Percentiles rank a stretch among this genome's conserved stretches.
phyloP scores from a whole-genome alignment of 2,329 filamentous ascomycete species.

The Cladosporium colombiae region DNA sequence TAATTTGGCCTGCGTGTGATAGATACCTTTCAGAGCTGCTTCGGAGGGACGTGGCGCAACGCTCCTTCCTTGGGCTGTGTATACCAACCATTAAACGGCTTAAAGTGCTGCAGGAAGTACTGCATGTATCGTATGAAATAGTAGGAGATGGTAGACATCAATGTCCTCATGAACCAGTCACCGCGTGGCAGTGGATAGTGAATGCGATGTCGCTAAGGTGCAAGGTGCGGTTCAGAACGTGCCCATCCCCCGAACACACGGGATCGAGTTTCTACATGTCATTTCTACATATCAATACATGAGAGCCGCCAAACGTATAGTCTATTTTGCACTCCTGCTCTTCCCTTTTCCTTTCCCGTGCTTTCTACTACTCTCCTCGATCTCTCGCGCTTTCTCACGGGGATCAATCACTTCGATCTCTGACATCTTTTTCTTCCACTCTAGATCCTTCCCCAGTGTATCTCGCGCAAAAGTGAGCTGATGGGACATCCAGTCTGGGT shows the following conservation, averaged over 20 bases:
- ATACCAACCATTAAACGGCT: not conserved
- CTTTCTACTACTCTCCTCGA: conserved; percentile 31
- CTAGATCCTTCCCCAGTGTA: conserved; percentile 84
- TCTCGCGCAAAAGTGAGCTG: conserved; percentile 84
- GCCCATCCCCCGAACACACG: too few species aligned
- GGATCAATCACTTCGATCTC: conserved; percentile 85
- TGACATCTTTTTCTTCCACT: conserved; percentile 86
- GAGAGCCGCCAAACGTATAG: not conserved
- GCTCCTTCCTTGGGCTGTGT: not conserved
- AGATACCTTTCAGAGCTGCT: not conserved
- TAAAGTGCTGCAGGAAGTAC: too few species aligned
- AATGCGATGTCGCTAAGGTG: too few species aligned
- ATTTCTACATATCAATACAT: not conserved
- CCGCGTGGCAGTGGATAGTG: too few species aligned
- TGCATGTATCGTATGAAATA: too few species aligned
- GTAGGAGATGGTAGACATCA: too few species aligned
- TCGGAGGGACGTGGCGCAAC: not conserved
- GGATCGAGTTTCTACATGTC: not conserved
- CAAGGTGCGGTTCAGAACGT: too few species aligned
- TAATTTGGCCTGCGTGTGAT: too few species aligned
- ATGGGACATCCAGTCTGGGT: conserved; percentile 81
- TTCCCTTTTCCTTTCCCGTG: conserved; percentile 28
- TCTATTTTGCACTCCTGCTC: not conserved
- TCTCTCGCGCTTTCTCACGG: conserved; percentile 33
- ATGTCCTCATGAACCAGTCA: too few species aligned